Conservation (phyloP, 1,284 basidiomycete genomes). For the Laetiporus sulphureus region DNA sequence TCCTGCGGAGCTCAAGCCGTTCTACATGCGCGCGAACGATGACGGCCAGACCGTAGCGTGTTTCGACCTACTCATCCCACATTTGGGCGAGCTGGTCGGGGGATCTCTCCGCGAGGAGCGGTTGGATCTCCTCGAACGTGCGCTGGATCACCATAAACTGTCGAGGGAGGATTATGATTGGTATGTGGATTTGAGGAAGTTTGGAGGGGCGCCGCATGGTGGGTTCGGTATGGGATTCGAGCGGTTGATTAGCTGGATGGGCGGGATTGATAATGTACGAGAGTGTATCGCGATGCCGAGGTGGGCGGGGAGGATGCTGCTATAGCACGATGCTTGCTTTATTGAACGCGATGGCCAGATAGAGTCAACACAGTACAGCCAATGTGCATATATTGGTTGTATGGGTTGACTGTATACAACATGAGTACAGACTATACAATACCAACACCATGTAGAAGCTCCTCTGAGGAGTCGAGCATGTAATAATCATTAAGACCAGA, state of each 20-base stretch:
- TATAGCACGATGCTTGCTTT: constrained; percentile 28
- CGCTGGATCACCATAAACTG: constrained; percentile 47
- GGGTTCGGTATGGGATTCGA: constrained; percentile 95
- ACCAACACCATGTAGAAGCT: no score
- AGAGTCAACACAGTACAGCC: not conserved
- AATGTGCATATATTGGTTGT: no score
- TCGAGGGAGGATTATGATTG: constrained; percentile 62
- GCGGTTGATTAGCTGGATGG: constrained; percentile 77
- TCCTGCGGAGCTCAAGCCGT: constrained; percentile 80
- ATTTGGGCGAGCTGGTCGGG: constrained; percentile 86
- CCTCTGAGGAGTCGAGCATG: no score
- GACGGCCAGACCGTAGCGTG: constrained; percentile 73
- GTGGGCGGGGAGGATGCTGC: constrained; percentile 75
- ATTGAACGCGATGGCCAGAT: not conserved
- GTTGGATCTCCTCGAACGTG: constrained; percentile 42
- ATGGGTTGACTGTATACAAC: not conserved
- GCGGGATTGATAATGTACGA: constrained; percentile 78
- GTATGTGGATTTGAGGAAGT: constrained; percentile 80
- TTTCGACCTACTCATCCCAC: constrained; percentile 90
- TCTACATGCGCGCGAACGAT: constrained; percentile 85
- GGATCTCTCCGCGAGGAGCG: constrained; percentile 90
- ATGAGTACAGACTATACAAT: no score
- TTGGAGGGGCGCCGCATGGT: constrained; percentile 83
- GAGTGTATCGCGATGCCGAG: constrained; percentile 89
- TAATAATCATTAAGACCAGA: constrained; percentile 16